Base-by-base conservation (phyloP, 495 filamentous ascomycete genomes). In the Penicillium salamii region DNA sequence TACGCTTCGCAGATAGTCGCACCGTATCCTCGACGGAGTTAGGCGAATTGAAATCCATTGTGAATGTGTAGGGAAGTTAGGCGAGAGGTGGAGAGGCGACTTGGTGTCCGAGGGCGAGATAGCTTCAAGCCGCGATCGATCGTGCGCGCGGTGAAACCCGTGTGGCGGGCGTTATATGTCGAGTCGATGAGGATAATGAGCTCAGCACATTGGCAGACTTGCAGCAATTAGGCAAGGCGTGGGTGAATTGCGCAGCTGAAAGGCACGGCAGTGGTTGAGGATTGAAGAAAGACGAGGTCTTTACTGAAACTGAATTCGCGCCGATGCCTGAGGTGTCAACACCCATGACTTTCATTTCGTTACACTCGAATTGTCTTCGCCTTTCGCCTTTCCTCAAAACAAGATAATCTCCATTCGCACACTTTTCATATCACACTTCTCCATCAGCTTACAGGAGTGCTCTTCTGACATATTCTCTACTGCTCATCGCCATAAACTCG, bases 1-100 rank as follows among this genome's bases (percentile, higher is more conserved):
- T 89, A 34, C 85, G 78, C 69, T 90, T 89, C 18, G 81, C 77
- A 29, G 86, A 88, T 42, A 58, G 61, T 47, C 75, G 76, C 50
- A 84, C 76, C 36, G 72, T 69, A 26, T 74, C 68, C 6, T 71
- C 69, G 7, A 58, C 75, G 41, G 65, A 62, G 36, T 61, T 74
- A 4, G 63, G 58, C 3, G 63, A 48, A 13, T 56, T 50, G 26
- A 60, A 46, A 47, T 74, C 75, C 66, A 73, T 70, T 24, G n/a
- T 58, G 17, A n/a, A n/a, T 20, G 19, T 42, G 31, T 15, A 40
- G 9, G 44, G 36, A 24, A 47, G 54, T 21, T 48, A 29, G 13
- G 42, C 41, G 33, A 21, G 55, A 26, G 36, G 28, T 14, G 17
- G 11, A 7, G 38, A 29, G 28, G 34, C 42, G 14, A 26, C 32